A percentile compares a stretch with the other conserved stretches of the same genome.
phyloP scores from a whole-genome alignment of 768 basidiomycete genomes.

The Xerocomellus chrysenteron region DNA sequence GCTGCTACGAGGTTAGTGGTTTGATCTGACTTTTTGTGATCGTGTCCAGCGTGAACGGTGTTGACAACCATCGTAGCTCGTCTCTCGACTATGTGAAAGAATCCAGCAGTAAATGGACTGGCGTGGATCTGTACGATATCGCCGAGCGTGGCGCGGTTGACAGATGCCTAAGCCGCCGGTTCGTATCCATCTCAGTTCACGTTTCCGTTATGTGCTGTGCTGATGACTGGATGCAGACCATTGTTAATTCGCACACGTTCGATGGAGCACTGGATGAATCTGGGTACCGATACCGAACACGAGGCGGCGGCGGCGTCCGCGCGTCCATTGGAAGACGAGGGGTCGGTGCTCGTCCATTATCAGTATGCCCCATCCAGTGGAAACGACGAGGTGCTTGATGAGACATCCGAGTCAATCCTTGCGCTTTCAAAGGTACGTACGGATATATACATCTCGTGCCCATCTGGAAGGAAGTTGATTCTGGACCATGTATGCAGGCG shows the following conservation, averaged over 20 bases:
- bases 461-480: neutral
- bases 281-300: neutral
- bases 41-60: neutral
- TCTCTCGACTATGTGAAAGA: constrained; percentile 6
- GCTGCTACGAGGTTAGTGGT: neutral
- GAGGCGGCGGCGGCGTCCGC: neutral
- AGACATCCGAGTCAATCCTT: neutral
- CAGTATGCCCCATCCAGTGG: neutral
- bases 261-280: neutral
- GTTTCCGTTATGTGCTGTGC: neutral
- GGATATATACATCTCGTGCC: neutral
- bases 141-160: neutral
- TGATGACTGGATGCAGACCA: neutral
- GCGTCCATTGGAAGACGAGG: neutral
- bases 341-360: neutral
- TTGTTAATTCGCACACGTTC: neutral
- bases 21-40: neutral
- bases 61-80: constrained; percentile 1
- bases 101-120: neutral
- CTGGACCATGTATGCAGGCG: neutral
- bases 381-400: neutral
- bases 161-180: constrained; percentile 10
- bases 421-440: constrained; percentile 7
- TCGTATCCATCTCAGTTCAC: neutral
- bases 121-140: constrained; percentile 4